Evolutionary conservation across 2,329 filamentous ascomycete genomes (phyloP).

Genomic region (Pseudopyrenochaeta lycopersici): DNA sequence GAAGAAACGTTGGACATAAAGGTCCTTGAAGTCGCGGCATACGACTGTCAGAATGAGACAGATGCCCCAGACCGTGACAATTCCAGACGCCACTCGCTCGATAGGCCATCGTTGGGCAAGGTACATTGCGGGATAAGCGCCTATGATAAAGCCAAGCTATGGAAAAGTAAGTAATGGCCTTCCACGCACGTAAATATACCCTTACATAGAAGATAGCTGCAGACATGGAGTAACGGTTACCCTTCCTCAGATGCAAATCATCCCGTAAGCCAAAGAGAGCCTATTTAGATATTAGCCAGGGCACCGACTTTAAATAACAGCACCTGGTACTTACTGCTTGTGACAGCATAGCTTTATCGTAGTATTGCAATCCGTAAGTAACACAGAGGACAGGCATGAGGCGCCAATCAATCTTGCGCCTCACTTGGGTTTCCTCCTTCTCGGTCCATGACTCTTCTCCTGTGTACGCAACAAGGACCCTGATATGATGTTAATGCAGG

Average conservation of each 20-base stretch:
- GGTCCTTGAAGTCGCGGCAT: constrained; percentile 59
- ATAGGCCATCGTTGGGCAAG: constrained; percentile 58
- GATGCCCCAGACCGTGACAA: constrained; percentile 56
- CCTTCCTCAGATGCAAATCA: constrained; percentile 43
- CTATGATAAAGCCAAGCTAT: constrained; percentile 57
- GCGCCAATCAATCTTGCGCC: constrained; percentile 29
- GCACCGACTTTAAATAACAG: background rate
- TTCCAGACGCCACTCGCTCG: constrained; percentile 55
- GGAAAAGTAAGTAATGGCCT: constrained; percentile 6
- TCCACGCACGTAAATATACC: constrained; percentile 10
- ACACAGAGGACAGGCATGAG: constrained; percentile 32
- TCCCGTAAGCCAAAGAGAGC: constrained; percentile 41
- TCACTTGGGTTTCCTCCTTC: constrained; percentile 46
- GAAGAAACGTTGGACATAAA: constrained; percentile 61
- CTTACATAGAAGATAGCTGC: constrained; percentile 52
- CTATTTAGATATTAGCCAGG: constrained; percentile 18
- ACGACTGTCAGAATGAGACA: constrained; percentile 58
- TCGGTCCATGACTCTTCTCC: constrained; percentile 56
- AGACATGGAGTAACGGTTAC: constrained; percentile 58
- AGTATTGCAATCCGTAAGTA: constrained; percentile 34
- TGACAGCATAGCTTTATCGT: constrained; percentile 58
- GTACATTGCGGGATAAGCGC: constrained; percentile 57
- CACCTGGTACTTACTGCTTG: constrained; percentile 54
- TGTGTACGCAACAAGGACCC: constrained; percentile 51
- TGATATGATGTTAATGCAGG: background rate